Percentiles rank a stretch among this genome's conserved stretches.
Conservation (phyloP, 768 basidiomycete genomes). For the Tremella yokohamensis region DNA sequence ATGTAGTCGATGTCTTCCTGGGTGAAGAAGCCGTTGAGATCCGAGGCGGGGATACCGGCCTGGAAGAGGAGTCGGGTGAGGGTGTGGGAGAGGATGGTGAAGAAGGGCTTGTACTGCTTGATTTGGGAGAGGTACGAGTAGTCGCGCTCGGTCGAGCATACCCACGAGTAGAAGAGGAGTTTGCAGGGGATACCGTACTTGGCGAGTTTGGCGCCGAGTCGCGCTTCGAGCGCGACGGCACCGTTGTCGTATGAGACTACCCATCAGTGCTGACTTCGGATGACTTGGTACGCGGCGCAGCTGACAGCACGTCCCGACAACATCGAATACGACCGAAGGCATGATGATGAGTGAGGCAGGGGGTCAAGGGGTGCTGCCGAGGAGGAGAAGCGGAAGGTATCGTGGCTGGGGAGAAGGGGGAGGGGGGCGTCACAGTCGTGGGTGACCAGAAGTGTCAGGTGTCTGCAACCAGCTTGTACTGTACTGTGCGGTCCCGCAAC, state of each 20-base stretch:
- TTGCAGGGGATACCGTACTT: constrained; percentile 33
- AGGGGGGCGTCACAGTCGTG: too few relatives aligned
- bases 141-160: constrained; percentile 35
- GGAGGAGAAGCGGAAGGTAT: constrained; percentile 1
- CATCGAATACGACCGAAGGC: constrained; percentile 40
- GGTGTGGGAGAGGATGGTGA: constrained; percentile 28
- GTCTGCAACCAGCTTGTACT: too few relatives aligned
- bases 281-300: not conserved
- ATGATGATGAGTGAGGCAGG: too few relatives aligned
- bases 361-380: not conserved
- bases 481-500: too few relatives aligned
- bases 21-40: constrained; percentile 29
- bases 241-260: constrained; percentile 37
- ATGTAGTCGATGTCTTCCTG: constrained; percentile 36
- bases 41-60: constrained; percentile 26
- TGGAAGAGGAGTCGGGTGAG: constrained; percentile 36
- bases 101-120: constrained; percentile 41
- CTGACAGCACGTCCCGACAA: constrained; percentile 37
- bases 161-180: constrained; percentile 42
- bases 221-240: constrained; percentile 29
- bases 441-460: too few relatives aligned
- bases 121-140: constrained; percentile 41
- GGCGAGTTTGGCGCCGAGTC: constrained; percentile 32
- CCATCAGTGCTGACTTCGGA: not conserved
- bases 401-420: too few relatives aligned